A percentile compares a stretch with the other conserved stretches of the same genome.
Conservation (phyloP, 495 filamentous ascomycete species). For the Lentithecium fluviatile region DNA sequence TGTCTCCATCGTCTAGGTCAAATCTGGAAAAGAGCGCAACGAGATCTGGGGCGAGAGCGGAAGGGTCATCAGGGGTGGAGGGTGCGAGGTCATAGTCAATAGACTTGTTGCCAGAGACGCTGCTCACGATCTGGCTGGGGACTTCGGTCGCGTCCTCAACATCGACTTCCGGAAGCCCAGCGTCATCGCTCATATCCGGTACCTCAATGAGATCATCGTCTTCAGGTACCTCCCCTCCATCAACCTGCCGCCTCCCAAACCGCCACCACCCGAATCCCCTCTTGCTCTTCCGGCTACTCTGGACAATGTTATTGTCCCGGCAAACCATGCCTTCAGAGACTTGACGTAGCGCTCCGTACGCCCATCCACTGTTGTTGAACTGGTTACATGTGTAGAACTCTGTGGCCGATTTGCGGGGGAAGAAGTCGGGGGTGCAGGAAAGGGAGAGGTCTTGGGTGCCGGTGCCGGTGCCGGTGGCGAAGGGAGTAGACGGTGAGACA, state of each 20-base stretch:
- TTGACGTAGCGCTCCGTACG: conserved; percentile 30
- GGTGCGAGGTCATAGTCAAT: no score
- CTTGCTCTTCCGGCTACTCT: neutral
- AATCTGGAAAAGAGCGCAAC: no score
- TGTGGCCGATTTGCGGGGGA: conserved; percentile 37
- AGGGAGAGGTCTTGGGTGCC: conserved; percentile 32
- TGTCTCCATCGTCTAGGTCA: no score
- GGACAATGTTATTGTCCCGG: conserved; percentile 23
- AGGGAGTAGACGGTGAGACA: conserved; percentile 13
- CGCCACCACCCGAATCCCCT: neutral
- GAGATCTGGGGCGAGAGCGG: no score
- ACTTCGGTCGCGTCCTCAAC: no score
- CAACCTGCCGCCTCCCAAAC: neutral
- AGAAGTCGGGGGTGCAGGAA: conserved; percentile 40
- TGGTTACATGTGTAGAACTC: conserved; percentile 38
- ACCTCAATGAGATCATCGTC: neutral
- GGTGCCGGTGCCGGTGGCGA: conserved; percentile 30
- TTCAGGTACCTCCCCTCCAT: neutral
- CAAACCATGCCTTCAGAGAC: conserved; percentile 39
- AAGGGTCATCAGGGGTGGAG: no score
- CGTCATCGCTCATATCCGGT: neutral
- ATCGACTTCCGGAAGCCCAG: neutral
- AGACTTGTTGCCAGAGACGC: no score
- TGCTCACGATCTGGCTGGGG: no score
- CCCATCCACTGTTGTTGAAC: conserved; percentile 17